These are phyloP conservation scores for Pythium scleroteichum DNA, from an alignment of 352 stramenopile genomes.

Conservation along the genomic window DNA sequence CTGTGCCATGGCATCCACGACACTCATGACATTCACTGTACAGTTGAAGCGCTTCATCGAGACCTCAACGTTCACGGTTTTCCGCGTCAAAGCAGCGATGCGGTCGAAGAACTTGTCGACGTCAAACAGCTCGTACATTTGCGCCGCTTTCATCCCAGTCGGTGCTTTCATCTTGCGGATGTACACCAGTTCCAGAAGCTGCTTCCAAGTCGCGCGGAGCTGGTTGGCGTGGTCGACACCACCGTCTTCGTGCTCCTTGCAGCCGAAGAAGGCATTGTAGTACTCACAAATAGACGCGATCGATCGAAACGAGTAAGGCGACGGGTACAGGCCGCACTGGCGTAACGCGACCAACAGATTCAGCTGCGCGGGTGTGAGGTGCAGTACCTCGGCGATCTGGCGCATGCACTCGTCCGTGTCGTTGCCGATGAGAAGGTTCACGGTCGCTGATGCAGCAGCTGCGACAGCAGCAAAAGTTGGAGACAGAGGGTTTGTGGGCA, in stretches of 20 bases:
- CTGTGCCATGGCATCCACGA: slow-evolving; percentile 61
- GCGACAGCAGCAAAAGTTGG: slow-evolving; percentile 23
- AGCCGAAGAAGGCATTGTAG: slow-evolving; percentile 50
- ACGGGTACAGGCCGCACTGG: slow-evolving; percentile 43
- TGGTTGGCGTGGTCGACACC: slow-evolving; percentile 36
- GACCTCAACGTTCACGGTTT: slow-evolving; percentile 50
- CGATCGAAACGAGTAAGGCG: slow-evolving; percentile 46
- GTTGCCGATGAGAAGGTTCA: slow-evolving; percentile 41
- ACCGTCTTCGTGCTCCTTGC: slow-evolving; percentile 37
- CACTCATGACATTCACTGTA: slow-evolving; percentile 51
- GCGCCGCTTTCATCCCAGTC: slow-evolving; percentile 4
- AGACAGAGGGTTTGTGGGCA: slow-evolving; percentile 4
- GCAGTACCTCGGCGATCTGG: slow-evolving; percentile 46
- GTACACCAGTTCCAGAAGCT: slow-evolving; percentile 58
- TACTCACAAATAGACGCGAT: slow-evolving; percentile 63
- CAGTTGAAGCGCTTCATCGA: slow-evolving; percentile 58
- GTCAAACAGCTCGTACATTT: slow-evolving; percentile 60
- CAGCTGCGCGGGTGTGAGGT: slow-evolving; percentile 53
- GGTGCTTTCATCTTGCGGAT: slow-evolving; percentile 52
- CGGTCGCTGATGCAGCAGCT: slow-evolving; percentile 37
- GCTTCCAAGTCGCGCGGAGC: slow-evolving; percentile 48
- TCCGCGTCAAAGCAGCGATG: slow-evolving; percentile 49
- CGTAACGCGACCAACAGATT: slow-evolving; percentile 69
- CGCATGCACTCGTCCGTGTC: slow-evolving; percentile 50
- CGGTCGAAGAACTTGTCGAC: slow-evolving; percentile 54